Conservation (phyloP, 805 yeast genomes). For the Pichia nanzhaoensis region DNA sequence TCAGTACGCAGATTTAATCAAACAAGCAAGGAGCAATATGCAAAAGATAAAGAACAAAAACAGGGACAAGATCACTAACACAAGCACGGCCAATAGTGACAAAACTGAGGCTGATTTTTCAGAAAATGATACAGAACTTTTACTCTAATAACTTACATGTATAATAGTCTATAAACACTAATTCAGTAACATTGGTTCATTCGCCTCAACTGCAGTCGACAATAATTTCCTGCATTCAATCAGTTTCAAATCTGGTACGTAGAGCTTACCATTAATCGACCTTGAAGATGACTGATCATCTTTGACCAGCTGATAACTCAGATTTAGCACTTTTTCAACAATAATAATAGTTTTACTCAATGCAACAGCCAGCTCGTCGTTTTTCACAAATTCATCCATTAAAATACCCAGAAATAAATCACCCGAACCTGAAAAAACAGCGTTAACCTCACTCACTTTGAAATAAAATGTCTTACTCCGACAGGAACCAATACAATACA, state of each 20-base stretch:
- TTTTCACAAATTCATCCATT: conserved; percentile 40
- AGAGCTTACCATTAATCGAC: conserved; percentile 17
- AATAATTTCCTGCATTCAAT: conserved; percentile 36
- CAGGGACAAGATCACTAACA: not conserved
- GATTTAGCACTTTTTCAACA: conserved; percentile 36
- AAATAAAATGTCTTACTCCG: conserved; percentile 28
- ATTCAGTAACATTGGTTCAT: not conserved
- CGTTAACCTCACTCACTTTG: conserved; percentile 44
- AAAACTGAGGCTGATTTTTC: not conserved
- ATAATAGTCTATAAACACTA: not conserved
- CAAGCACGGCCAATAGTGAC: not conserved
- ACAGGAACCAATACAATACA: conserved; percentile 39
- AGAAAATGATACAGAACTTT: not conserved
- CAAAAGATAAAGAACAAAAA: conserved; percentile 1
- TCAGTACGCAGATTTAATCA: conserved; percentile 22
- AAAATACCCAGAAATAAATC: conserved; percentile 62
- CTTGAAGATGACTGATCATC: conserved; percentile 1
- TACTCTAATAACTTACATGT: not conserved
- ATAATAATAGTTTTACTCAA: conserved; percentile 35
- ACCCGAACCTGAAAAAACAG: conserved; percentile 68
- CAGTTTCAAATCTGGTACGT: conserved; percentile 38
- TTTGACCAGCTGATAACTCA: conserved; percentile 30
- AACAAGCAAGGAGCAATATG: conserved; percentile 18
- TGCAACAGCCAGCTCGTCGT: conserved; percentile 27
- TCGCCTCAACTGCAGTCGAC: not conserved